phyloP scores from a whole-genome alignment of 2,329 filamentous ascomycete genomes.

The Fusarium longipes region DNA sequence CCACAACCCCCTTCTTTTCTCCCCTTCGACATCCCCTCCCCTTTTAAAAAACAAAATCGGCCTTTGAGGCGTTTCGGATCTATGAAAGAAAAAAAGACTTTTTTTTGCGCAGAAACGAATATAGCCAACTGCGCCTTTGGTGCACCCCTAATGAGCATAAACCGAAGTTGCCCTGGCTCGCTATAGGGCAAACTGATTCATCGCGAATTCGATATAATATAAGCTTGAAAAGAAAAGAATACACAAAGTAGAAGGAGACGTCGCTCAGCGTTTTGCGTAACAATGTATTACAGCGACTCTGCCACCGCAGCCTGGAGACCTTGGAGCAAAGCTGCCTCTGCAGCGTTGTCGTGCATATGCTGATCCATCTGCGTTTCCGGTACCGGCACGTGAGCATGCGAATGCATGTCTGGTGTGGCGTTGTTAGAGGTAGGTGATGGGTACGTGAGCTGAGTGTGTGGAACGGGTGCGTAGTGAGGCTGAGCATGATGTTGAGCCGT shows the following conservation, averaged over 20 bases:
- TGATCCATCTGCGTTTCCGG: slow-evolving; percentile 37
- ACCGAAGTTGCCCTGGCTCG: slow-evolving; percentile 12
- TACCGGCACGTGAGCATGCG: slow-evolving; percentile 38
- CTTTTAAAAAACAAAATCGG: slow-evolving; percentile 17
- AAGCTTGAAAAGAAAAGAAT: slow-evolving; percentile 4
- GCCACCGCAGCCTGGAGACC: slow-evolving; percentile 52
- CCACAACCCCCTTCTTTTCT: background rate
- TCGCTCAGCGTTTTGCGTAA: slow-evolving; percentile 1
- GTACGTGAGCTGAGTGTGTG: slow-evolving; percentile 38
- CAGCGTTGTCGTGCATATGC: slow-evolving; percentile 49
- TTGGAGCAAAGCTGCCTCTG: slow-evolving; percentile 51
- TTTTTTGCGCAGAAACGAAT: slow-evolving; percentile 7
- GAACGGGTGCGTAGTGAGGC: slow-evolving; percentile 26
- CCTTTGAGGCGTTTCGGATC: slow-evolving; percentile 38
- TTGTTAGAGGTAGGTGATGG: slow-evolving; percentile 32
- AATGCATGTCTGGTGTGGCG: slow-evolving; percentile 39
- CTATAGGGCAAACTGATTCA: slow-evolving; percentile 22
- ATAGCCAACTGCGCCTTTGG: slow-evolving; percentile 12
- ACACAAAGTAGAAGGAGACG: slow-evolving; percentile 16
- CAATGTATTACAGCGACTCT: slow-evolving; percentile 36
- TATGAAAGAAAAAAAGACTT: slow-evolving; percentile 20
- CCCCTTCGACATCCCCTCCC: background rate
- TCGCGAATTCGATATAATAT: slow-evolving; percentile 21
- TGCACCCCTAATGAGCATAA: slow-evolving; percentile 6
- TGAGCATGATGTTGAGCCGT: slow-evolving; percentile 27